Evolutionary conservation across 2,329 filamentous ascomycete species (phyloP).

Genomic region (Pestalotiopsis sp.): DNA sequence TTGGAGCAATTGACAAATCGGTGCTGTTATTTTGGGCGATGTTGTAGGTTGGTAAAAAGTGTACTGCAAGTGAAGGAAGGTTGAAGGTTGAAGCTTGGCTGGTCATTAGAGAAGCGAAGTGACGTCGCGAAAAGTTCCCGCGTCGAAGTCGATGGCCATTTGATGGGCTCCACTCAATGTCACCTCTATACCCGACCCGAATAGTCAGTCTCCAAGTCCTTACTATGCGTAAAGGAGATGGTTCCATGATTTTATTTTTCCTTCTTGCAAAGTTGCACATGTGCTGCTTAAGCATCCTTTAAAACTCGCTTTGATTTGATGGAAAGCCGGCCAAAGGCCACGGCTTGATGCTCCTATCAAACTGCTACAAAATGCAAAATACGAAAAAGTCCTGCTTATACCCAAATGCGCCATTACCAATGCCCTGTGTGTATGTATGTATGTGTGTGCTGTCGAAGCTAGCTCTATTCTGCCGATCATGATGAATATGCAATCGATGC

Average conservation of each 20-base stretch:
- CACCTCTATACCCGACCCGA: no score
- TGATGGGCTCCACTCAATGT: no score
- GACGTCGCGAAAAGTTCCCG: constrained; percentile 1
- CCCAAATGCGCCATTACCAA: neutral
- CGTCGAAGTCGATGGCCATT: neutral
- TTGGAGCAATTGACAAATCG: neutral
- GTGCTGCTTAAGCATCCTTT: neutral
- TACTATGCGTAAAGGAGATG: no score
- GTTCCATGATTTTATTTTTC: no score
- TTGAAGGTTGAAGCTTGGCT: constrained; percentile 1
- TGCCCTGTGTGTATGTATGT: neutral
- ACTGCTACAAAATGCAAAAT: neutral
- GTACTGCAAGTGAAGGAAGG: neutral
- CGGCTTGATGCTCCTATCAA: neutral
- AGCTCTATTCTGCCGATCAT: neutral
- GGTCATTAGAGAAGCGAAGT: neutral
- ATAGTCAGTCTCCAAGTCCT: no score
- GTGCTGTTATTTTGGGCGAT: neutral
- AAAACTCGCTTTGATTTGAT: neutral
- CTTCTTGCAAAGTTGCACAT: no score
- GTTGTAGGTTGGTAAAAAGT: neutral
- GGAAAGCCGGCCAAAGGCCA: neutral
- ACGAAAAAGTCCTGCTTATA: neutral
- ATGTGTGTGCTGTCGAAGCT: neutral
- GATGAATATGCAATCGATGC: neutral